These are phyloP conservation scores for Microdochium nivale DNA, from an alignment of 2,329 filamentous ascomycete genomes.

Conservation along the genomic window DNA sequence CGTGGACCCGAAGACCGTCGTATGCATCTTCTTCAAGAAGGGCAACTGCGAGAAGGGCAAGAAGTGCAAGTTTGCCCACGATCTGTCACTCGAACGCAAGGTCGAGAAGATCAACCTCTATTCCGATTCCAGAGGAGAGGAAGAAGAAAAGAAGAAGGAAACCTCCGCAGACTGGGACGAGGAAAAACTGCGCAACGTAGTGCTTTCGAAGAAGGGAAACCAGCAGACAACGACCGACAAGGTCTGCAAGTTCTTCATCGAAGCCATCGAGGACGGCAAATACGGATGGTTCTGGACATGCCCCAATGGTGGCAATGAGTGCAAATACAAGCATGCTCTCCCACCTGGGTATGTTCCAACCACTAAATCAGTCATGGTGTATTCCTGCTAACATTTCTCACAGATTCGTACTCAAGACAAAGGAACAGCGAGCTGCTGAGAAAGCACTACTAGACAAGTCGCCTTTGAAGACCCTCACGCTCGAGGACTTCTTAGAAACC, in stretches of 20 bases:
- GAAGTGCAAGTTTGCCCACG: constrained; percentile 98
- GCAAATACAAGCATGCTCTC: constrained; percentile 96
- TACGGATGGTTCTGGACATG: constrained; percentile 99
- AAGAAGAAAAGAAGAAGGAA: constrained; percentile 78
- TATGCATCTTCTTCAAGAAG: constrained; percentile 97
- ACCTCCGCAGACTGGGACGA: constrained; percentile 97
- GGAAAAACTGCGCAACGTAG: constrained; percentile 84
- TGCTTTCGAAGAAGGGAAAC: constrained; percentile 94
- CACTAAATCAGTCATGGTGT: neutral
- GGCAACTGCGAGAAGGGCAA: constrained; percentile 93
- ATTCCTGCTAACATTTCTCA: constrained; percentile 14
- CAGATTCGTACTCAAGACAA: constrained; percentile 94
- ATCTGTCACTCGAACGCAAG: constrained; percentile 82
- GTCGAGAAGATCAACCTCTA: constrained; percentile 88
- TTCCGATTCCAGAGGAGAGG: constrained; percentile 67
- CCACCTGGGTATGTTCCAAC: constrained; percentile 70
- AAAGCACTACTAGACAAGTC: constrained; percentile 96
- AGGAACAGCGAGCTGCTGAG: constrained; percentile 90
- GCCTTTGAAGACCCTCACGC: constrained; percentile 83
- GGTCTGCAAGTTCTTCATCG: constrained; percentile 98
- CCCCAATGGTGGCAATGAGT: constrained; percentile 93
- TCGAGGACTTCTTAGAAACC: constrained; percentile 95
- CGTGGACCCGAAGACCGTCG: constrained; percentile 93
- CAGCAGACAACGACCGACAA: constrained; percentile 93
- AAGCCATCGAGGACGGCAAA: constrained; percentile 95